Evolutionary conservation across 1,284 basidiomycete genomes (phyloP), one percentile per base, ranked within the genome.

Genomic region (Xerocomus nothofagi): DNA sequence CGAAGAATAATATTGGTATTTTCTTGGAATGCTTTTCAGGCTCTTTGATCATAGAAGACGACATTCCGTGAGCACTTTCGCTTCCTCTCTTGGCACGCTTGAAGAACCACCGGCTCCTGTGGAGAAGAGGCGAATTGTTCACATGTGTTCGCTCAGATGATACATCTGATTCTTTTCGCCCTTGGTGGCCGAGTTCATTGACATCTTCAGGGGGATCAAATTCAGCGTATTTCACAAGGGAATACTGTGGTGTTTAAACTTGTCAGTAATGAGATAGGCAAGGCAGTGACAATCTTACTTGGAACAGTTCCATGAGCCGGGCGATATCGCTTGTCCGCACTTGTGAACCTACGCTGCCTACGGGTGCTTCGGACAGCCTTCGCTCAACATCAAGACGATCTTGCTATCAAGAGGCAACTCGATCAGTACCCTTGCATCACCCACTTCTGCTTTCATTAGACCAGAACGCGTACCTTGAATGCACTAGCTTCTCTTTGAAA

Each of bases 221-320:
- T 55, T 84, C 80, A 72, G 84, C 82, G 53, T 88, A 90, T 57
- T 80, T 84, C 29, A 88, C 65, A 20, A 89, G 76, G 4, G 85
- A 82, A 59, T 78, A 85, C 82, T 87, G 43, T 7, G 27, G 17
- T 17, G 24, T 43, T 30, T 21, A 43, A 33, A 10, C 3, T 39
- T 14, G 32, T 51, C 3, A 30, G 41, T 30, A 18, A 6, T 11
- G 20, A 4, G 42, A 33, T 11, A 47, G 33, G 38, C 38, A 49
- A 23, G 18, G 17, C 53, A 31, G 31, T 15, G 45, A 50, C 33
- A 6, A 24, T 42, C 62, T 41, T 55, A 78, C 86, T 68, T 89
- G 88, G 63, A 92, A 90, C 2, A 91, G 69, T 60, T 91, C 90
- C 84, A 92, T 86, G 12, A 92, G 71, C n/a, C 87, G 77, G 4